Conservation (phyloP, 495 filamentous ascomycete genomes). For the Penicillium paxilli region DNA sequence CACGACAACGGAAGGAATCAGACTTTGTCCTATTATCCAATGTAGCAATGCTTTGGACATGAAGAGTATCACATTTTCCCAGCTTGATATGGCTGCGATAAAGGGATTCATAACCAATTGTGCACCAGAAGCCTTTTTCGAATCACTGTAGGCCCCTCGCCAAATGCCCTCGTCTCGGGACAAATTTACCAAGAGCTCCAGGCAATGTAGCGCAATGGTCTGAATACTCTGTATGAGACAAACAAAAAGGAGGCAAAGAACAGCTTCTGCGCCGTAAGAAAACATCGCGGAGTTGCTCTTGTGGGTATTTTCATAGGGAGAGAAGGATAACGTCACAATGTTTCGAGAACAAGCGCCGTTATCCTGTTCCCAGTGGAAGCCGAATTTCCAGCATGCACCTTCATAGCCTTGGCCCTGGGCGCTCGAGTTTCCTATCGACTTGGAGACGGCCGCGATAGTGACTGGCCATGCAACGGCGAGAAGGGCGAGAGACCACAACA, state of each 20-base stretch:
- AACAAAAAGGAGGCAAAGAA: constrained; percentile 7
- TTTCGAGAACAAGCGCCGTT: neutral
- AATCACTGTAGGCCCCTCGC: neutral
- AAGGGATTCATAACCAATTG: constrained; percentile 28
- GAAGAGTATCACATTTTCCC: constrained; percentile 45
- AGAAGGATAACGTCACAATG: neutral
- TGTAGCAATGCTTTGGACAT: constrained; percentile 42
- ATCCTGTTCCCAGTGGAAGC: neutral
- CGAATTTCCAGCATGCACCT: neutral
- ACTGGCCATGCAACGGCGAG: neutral
- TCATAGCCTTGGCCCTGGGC: neutral
- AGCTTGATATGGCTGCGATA: constrained; percentile 34
- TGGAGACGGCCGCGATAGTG: neutral
- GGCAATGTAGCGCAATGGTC: constrained; percentile 44
- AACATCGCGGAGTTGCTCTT: neutral
- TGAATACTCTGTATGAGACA: constrained; percentile 22
- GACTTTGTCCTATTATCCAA: constrained; percentile 45
- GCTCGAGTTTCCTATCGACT: neutral
- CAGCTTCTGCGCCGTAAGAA: constrained; percentile 1
- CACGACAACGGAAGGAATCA: constrained; percentile 6
- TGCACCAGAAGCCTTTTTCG: neutral
- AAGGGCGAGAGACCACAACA: neutral
- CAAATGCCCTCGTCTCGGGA: constrained; percentile 44
- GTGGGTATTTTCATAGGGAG: neutral
- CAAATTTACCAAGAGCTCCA: constrained; percentile 46